Evolutionary conservation across 768 basidiomycete species (phyloP), one percentile per base, ranked within the genome.

Genomic region (Lactarius indigo): DNA sequence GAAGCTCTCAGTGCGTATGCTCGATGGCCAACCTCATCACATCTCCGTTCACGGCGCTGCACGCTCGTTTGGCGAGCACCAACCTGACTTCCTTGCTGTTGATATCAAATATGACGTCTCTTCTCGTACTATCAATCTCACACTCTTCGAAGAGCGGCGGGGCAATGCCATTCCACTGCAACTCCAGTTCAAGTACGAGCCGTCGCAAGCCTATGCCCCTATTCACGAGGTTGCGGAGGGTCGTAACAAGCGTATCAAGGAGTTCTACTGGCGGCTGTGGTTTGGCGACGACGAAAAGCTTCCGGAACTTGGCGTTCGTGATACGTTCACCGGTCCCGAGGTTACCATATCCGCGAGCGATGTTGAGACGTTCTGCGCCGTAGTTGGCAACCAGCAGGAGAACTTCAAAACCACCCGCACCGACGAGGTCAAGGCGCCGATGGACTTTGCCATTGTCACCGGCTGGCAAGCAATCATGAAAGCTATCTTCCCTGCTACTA

Each of bases 381-480:
- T 99, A 58, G 87, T 98, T 64, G 96, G 96, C 37, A 98, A 98
- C 77, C 89, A 96, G 73, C 89, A 87, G 35, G 96, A 94, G 75
- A 84, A 85, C 1, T 99, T 96, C 84, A 94, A 96, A 84, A 81
- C 84, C 15, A 85, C 82, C 3, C 84, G 94, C 64, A 88, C 82
- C 57, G 81, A 82, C 28, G 81, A 82, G 39, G 85, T 94, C 54
- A 86, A 91, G 73, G 94, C 96, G 2, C 97, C 97, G 0, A 96
- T 99, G 93, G 96, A 98, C 79, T 98, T 97, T 72, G 94, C 96
- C 30, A 99, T 99, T 73, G 96, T 98, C 59, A 89, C 95, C 47
- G 96, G 96, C 56, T 99, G 97, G 97, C 88, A 96, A 94, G 92
- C 96, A n/a, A 98, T 99, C 78, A 99, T 98, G 91, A 94, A 92